phyloP scores from a whole-genome alignment of 768 basidiomycete species.

The Amanita thiersii region DNA sequence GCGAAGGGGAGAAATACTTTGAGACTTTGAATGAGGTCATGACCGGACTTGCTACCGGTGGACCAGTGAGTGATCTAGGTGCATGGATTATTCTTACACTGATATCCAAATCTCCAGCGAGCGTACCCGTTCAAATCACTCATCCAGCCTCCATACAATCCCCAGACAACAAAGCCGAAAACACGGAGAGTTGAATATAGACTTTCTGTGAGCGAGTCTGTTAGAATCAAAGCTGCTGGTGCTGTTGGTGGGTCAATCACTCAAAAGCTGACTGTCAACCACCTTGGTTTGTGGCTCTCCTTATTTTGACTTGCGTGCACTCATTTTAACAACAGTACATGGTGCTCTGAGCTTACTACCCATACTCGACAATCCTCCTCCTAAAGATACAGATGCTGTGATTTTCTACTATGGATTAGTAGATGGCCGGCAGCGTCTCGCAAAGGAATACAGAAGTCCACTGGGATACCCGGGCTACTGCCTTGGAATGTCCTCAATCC shows the following conservation, averaged over 20 bases:
- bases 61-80: conserved; percentile 8
- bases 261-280: conserved; percentile 14
- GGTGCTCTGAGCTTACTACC: conserved; percentile 13
- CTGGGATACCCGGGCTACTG: conserved; percentile 14
- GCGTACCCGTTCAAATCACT: conserved; percentile 13
- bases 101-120: conserved; percentile 6
- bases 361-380: conserved; percentile 12
- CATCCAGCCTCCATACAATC: conserved; percentile 12
- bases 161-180: conserved; percentile 10
- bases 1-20: conserved; percentile 12
- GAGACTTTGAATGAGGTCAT: conserved; percentile 12
- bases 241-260: conserved; percentile 2
- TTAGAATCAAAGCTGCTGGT: conserved; percentile 11
- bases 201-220: conserved; percentile 12
- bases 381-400: conserved; percentile 9
- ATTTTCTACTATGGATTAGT: conserved; percentile 13
- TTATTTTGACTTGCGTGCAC: neutral
- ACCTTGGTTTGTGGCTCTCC: conserved; percentile 9
- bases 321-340: conserved; percentile 7
- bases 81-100: neutral
- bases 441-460: conserved; percentile 10
- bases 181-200: conserved; percentile 11
- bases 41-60: conserved; percentile 10
- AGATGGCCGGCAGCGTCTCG: conserved; percentile 13
- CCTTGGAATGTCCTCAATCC: conserved; percentile 12